phyloP scores from a whole-genome alignment of 1,139 yeast genomes.

The Suhomyces anneliseae region DNA sequence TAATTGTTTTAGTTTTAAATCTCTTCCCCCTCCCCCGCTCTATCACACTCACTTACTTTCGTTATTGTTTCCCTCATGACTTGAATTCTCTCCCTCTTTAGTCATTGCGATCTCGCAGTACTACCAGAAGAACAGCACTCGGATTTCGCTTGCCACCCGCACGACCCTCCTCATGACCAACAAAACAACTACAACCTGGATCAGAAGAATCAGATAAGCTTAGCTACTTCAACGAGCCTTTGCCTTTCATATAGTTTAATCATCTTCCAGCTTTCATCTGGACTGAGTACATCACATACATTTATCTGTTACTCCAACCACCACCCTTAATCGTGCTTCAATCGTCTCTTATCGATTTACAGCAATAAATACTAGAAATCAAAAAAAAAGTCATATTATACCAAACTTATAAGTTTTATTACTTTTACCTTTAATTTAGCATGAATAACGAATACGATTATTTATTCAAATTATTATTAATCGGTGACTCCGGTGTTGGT shows the following conservation, averaged over 20 bases:
- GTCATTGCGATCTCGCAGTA: not conserved
- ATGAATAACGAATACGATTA: slow-evolving; percentile 96
- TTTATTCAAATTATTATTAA: slow-evolving; percentile 86
- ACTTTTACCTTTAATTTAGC: not conserved
- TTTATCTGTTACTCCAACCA: not conserved
- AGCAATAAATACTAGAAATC: not conserved
- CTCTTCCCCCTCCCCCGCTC: no score
- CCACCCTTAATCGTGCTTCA: not conserved
- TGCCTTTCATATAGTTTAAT: not conserved
- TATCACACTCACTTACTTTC: no score
- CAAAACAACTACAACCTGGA: slow-evolving; percentile 9
- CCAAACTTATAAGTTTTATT: not conserved
- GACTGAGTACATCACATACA: not conserved
- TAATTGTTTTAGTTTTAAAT: no score
- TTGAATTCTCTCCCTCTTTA: not conserved
- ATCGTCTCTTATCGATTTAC: not conserved
- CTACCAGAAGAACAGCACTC: not conserved
- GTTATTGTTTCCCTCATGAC: no score
- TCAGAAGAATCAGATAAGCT: slow-evolving; percentile 5
- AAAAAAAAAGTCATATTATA: not conserved
- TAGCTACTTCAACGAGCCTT: not conserved
- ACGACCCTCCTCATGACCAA: slow-evolving; percentile 11
- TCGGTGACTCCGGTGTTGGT: slow-evolving; percentile 98
- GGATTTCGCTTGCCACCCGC: slow-evolving; percentile 2
- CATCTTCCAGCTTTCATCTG: not conserved